phyloP scores from a whole-genome alignment of 148 eudicot genomes.

The Rhododendron mucronatum region DNA sequence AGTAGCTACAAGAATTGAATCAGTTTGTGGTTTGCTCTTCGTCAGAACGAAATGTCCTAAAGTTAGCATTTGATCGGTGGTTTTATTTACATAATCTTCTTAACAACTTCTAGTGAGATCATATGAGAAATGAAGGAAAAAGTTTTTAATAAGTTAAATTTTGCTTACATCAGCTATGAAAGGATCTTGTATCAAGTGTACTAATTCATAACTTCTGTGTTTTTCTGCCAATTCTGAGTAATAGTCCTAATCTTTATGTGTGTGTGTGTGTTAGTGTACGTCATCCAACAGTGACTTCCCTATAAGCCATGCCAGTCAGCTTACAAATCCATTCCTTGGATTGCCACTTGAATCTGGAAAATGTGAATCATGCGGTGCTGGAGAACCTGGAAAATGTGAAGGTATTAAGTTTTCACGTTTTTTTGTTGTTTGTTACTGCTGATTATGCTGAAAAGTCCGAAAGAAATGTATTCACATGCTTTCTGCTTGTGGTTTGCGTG shows the following conservation, averaged over 20 bases:
- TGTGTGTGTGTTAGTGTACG: slow-evolving; percentile 4
- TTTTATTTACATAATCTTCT: not conserved
- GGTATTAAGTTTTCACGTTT: not conserved
- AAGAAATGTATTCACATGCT: not conserved
- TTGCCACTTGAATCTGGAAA: slow-evolving; percentile 19
- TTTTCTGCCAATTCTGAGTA: not conserved
- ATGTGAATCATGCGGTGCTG: slow-evolving; percentile 28
- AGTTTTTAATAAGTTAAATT: not conserved
- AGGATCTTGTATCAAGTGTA: not conserved
- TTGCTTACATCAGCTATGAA: not conserved
- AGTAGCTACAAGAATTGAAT: not conserved
- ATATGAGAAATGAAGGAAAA: not conserved
- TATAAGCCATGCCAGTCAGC: slow-evolving; percentile 20
- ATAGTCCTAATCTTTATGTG: not conserved
- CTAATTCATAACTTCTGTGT: not conserved
- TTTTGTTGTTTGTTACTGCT: not conserved
- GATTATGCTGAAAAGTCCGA: not conserved
- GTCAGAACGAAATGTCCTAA: not conserved
- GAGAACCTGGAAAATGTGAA: slow-evolving; percentile 21
- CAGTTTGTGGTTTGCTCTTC: not conserved
- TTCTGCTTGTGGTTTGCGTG: not conserved
- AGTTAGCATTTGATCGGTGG: not conserved
- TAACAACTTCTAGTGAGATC: not conserved
- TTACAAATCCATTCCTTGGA: slow-evolving; percentile 23
- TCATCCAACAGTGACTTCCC: slow-evolving; percentile 21